phyloP scores from a whole-genome alignment of 371 early-diverging fungal genomes.

The Mortierella sp. region DNA sequence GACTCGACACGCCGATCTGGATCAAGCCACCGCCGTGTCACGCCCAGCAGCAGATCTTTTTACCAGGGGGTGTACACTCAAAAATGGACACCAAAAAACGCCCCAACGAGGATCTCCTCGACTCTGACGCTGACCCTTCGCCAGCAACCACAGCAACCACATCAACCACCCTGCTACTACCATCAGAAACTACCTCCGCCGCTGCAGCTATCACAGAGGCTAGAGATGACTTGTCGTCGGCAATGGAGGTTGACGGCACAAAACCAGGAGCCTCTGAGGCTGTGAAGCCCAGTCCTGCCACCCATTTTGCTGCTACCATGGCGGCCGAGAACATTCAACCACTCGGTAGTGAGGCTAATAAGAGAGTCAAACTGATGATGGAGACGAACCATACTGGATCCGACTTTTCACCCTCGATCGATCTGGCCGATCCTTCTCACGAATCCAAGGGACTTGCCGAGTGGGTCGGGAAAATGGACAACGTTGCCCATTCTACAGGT shows the following conservation, averaged over 20 bases:
- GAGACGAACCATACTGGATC: slow-evolving; percentile 21
- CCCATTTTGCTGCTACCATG: background rate
- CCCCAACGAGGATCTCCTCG: slow-evolving; percentile 37
- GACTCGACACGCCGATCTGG: background rate
- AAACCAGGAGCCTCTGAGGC: background rate
- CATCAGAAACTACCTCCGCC: background rate
- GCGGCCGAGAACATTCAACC: background rate
- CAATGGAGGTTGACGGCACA: background rate
- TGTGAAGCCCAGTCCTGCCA: background rate
- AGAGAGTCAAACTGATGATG: slow-evolving; percentile 39
- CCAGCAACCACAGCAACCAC: background rate
- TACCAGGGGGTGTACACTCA: background rate
- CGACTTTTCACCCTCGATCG: slow-evolving; percentile 34
- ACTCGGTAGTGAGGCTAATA: slow-evolving; percentile 27
- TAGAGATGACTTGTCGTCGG: background rate
- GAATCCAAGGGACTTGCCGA: slow-evolving; percentile 31
- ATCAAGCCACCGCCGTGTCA: slow-evolving; percentile 7
- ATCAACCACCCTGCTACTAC: background rate
- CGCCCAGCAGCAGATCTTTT: slow-evolving; percentile 5
- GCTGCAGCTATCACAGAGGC: background rate
- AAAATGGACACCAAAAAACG: slow-evolving; percentile 54
- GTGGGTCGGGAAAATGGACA: slow-evolving; percentile 35
- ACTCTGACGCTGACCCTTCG: slow-evolving; percentile 5
- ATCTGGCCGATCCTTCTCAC: slow-evolving; percentile 38
- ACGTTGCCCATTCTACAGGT: slow-evolving; percentile 20